Evolutionary conservation across 768 basidiomycete species (phyloP).

Genomic region (Kwoniella heveanensis): DNA sequence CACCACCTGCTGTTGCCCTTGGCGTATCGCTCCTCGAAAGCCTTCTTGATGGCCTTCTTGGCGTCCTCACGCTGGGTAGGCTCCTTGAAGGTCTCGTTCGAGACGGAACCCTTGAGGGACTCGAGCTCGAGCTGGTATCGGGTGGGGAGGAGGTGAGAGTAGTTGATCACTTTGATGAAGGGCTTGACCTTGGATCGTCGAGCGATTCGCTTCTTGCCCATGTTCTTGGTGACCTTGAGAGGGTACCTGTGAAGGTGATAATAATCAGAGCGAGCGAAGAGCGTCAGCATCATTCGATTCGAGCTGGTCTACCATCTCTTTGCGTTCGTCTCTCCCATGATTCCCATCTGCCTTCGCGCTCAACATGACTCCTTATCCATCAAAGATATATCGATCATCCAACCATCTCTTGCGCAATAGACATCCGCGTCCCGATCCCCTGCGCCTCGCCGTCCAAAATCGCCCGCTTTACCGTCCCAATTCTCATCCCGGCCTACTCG

Average conservation of each 20-base stretch:
- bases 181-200: constrained; percentile 97
- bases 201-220: constrained; percentile 93
- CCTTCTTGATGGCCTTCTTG: constrained; percentile 94
- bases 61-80: constrained; percentile 89
- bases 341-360: no score
- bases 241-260: constrained; percentile 65
- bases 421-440: no score
- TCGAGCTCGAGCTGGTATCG: constrained; percentile 98
- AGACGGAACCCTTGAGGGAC: constrained; percentile 81
- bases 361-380: no score
- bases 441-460: no score
- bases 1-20: constrained; percentile 96
- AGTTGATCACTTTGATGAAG: constrained; percentile 99
- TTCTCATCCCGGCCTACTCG: no score
- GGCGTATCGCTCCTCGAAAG: constrained; percentile 91
- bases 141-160: constrained; percentile 98
- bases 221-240: constrained; percentile 92
- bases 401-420: no score
- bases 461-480: no score
- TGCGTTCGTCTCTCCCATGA: no score
- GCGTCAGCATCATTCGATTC: constrained; percentile 1
- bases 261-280: constrained; percentile 1
- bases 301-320: no score
- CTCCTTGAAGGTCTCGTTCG: constrained; percentile 94
- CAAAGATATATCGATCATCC: no score